Percentiles rank a stretch among this genome's conserved stretches.
phyloP scores from a whole-genome alignment of 495 filamentous ascomycete species.

The Mytilinidion resinicola region DNA sequence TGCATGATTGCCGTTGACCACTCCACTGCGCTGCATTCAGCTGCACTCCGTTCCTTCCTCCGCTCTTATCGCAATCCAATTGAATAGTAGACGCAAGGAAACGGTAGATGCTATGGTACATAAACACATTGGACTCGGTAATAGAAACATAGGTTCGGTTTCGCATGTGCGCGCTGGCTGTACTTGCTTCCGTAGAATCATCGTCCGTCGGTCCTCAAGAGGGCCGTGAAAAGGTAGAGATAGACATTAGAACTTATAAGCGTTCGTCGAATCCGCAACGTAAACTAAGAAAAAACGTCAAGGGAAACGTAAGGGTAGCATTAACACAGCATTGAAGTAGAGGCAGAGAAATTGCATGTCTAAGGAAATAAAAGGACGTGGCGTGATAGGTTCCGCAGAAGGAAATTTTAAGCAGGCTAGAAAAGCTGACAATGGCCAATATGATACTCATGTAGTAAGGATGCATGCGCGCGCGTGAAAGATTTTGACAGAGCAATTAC shows the following conservation, averaged over 20 bases:
- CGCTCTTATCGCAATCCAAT: no score
- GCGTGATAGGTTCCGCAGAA: not conserved
- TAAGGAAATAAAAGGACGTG: no score
- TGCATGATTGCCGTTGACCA: no score
- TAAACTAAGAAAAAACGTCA: not conserved
- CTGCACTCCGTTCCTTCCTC: no score
- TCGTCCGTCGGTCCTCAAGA: not conserved
- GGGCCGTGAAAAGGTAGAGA: constrained; percentile 1
- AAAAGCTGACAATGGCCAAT: not conserved
- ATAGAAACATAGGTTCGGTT: no score
- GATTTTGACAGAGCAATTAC: constrained; percentile 3
- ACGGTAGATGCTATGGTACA: constrained; percentile 1
- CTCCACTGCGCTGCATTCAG: no score
- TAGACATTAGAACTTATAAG: constrained; percentile 4
- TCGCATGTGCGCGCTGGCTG: no score
- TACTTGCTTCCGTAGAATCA: no score
- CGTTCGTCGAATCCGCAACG: not conserved
- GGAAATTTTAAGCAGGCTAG: not conserved
- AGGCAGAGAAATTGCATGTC: no score
- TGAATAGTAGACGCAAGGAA: no score
- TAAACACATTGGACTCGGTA: not conserved
- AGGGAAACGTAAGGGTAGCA: not conserved
- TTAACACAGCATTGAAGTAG: not conserved
- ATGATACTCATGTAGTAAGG: constrained; percentile 5
- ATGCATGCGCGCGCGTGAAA: not conserved